Conservation (phyloP, 495 filamentous ascomycete species). For the Hyaloscypha variabilis region DNA sequence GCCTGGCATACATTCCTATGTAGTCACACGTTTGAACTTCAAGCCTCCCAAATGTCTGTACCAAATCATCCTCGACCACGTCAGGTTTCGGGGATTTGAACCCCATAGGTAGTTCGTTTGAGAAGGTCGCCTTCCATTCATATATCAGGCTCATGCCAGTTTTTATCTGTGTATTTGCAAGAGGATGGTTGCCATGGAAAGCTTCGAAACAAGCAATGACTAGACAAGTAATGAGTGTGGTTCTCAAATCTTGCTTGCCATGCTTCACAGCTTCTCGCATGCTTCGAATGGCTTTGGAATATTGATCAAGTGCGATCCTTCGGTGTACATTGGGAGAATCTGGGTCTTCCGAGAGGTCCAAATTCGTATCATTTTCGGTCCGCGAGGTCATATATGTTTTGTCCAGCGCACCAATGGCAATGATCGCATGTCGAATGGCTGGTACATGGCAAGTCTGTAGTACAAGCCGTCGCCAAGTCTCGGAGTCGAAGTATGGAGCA, state of each 20-base stretch:
- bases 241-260: not conserved
- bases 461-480: not conserved
- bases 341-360: not conserved
- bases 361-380: not conserved
- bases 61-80: not conserved
- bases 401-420: not conserved
- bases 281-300: not conserved
- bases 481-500: not conserved
- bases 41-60: not conserved
- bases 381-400: not conserved
- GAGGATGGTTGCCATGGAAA: not conserved
- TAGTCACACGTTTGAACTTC: not conserved
- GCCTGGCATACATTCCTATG: not conserved
- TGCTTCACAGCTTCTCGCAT: not conserved
- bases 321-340: not conserved
- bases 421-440: not conserved
- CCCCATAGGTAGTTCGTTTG: not conserved
- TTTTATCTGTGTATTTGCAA: not conserved
- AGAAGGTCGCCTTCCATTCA: not conserved
- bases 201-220: not conserved
- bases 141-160: not conserved
- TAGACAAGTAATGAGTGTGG: slow-evolving; percentile 1
- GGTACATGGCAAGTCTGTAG: not conserved
- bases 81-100: not conserved
- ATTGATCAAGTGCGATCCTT: not conserved